phyloP scores from a whole-genome alignment of 805 yeast species.

The Maudiozyma turicensis region DNA sequence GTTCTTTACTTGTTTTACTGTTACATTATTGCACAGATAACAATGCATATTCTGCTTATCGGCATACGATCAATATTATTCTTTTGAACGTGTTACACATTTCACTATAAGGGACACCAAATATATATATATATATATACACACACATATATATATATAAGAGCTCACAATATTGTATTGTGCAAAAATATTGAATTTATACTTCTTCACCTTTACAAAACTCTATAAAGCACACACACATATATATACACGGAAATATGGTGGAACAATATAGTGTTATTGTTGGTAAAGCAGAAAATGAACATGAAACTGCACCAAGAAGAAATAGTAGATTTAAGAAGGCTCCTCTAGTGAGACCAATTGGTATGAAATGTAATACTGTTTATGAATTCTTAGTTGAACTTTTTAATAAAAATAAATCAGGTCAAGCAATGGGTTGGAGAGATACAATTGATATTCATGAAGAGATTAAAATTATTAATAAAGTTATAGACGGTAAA shows the following conservation, averaged over 20 bases:
- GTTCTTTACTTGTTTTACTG: neutral
- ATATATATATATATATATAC: too few species aligned
- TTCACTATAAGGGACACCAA: too few species aligned
- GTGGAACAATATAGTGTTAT: conserved; percentile 36
- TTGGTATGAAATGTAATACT: conserved; percentile 53
- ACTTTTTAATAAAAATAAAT: conserved; percentile 46
- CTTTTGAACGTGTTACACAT: too few species aligned
- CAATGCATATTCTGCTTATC: too few species aligned
- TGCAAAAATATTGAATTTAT: too few species aligned
- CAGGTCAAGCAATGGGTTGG: conserved; percentile 58
- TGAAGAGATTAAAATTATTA: conserved; percentile 63
- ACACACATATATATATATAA: too few species aligned
- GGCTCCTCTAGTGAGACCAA: conserved; percentile 47
- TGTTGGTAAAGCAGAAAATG: conserved; percentile 55
- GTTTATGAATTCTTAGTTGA: conserved; percentile 62
- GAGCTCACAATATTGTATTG: too few species aligned
- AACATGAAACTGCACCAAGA: conserved; percentile 78
- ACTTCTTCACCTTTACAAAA: neutral
- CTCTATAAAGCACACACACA: neutral
- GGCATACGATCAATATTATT: too few species aligned
- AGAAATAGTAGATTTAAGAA: conserved; percentile 42
- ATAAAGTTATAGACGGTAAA: conserved; percentile 72
- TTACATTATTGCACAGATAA: neutral
- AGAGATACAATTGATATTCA: conserved; percentile 69
- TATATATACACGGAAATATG: neutral